These are phyloP conservation scores for Ligustrum vulgare DNA, from an alignment of 257 asterid genomes.

Conservation along the genomic window DNA sequence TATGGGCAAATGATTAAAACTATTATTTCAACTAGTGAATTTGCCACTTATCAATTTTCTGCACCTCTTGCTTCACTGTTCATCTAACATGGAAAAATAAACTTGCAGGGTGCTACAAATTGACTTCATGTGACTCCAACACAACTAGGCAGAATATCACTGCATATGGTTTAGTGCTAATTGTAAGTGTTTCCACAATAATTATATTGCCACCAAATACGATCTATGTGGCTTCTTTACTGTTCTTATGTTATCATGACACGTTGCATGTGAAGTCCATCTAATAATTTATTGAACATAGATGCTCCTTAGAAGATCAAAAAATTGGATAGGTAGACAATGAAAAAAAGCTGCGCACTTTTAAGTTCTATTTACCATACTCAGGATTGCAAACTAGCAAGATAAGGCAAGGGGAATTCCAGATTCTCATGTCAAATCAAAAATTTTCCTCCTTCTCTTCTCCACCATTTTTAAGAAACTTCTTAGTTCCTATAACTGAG, in stretches of 20 bases:
- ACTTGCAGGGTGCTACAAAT: constrained; percentile 66
- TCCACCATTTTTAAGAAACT: neutral
- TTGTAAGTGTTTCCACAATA: constrained; percentile 51
- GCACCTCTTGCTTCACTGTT: neutral
- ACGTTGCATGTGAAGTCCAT: neutral
- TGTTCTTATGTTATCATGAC: neutral
- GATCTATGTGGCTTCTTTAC: neutral
- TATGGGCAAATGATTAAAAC: neutral
- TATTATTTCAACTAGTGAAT: neutral
- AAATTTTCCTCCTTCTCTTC: neutral
- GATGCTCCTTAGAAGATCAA: neutral
- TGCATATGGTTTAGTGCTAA: constrained; percentile 68
- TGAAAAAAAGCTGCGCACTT: neutral
- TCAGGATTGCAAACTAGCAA: neutral
- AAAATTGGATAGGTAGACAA: neutral
- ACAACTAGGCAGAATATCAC: constrained; percentile 66
- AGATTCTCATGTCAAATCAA: neutral
- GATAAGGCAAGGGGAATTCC: neutral
- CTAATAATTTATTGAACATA: neutral
- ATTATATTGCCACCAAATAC: neutral
- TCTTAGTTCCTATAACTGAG: neutral
- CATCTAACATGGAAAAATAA: constrained; percentile 15
- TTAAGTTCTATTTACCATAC: neutral
- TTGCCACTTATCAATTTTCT: neutral
- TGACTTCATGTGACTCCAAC: constrained; percentile 66